Evolutionary conservation across 768 basidiomycete genomes (phyloP).

Genomic region (Ramaria sp.): DNA sequence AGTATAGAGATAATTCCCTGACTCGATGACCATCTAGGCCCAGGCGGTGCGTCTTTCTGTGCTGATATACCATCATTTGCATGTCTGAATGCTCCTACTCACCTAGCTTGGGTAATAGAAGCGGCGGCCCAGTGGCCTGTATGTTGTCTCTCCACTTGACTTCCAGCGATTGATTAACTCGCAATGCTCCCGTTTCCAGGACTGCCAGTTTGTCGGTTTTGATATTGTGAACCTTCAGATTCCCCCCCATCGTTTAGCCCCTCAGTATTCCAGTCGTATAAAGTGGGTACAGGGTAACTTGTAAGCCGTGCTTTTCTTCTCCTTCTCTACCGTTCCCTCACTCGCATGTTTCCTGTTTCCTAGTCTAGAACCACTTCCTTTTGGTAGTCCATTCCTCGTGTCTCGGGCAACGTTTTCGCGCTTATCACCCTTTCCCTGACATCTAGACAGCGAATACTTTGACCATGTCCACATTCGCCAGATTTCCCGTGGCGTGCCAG

Average conservation of each 20-base stretch:
- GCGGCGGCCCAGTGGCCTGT: constrained; percentile 60
- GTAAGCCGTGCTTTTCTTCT: constrained; percentile 28
- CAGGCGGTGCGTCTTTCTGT: constrained; percentile 25
- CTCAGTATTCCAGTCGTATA: constrained; percentile 44
- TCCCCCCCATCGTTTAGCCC: constrained; percentile 41
- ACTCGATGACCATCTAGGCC: background rate
- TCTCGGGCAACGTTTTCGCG: background rate
- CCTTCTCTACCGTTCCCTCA: background rate
- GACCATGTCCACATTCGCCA: constrained; percentile 68
- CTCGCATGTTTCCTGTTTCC: background rate
- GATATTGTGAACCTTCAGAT: constrained; percentile 71
- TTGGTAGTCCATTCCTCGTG: background rate
- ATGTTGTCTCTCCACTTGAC: constrained; percentile 14
- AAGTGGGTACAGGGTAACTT: constrained; percentile 72
- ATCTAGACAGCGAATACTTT: constrained; percentile 73
- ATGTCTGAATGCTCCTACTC: background rate
- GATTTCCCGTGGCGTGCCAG: constrained; percentile 60
- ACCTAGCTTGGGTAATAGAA: constrained; percentile 51
- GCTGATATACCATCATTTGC: constrained; percentile 23
- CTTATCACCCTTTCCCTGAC: constrained; percentile 24
- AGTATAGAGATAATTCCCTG: background rate
- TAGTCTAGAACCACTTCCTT: background rate
- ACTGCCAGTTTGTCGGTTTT: constrained; percentile 41
- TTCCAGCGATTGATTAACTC: background rate
- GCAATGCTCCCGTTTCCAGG: constrained; percentile 22